Base-by-base conservation (phyloP, 768 basidiomycete genomes). In the Sutorius australiensis region DNA sequence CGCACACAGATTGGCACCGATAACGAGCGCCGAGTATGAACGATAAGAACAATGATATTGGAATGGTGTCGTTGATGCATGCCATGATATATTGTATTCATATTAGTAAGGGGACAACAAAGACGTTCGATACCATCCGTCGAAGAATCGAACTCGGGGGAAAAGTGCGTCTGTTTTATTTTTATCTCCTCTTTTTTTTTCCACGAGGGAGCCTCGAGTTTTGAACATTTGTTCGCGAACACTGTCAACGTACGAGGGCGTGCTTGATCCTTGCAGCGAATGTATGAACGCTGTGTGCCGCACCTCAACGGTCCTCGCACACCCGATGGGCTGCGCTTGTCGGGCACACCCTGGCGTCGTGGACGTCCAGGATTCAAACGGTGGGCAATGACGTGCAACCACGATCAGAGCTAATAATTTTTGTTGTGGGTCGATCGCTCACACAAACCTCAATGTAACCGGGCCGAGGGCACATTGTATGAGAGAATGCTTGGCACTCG, bases 361-460 rank as follows among this genome's bases (percentile, higher is more conserved):
- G 46, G 17, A 33, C 9, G 28, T 21, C 28, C 38, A 24, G 44
- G 14, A 38, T 21, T 51, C 40, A 3, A 16, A 32, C 16, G 38
- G 33, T 1, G 14, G 37, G 0, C 0, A 46, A 3, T 50, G 47
- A 39, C 33, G 6, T 28, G 36, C 39, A 43, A 11, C 28, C 11
- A 27, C 11, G 47, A 38, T 30, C 40, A 39, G 13, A 3, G 34
- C 3, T 44, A n/a, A n/a, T n/a, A n/a, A n/a, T 10, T 36, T 10
- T 24, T 50, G 28, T 42, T 42, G 34, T n/a, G 12, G 27, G 33
- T 47, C 28, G 12, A 37, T 30, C 16, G 39, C 32, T 41, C 32
- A 17, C 33, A 41, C 30, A 27, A 31, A 37, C 53, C 58, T 59
- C 46, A 51, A 46, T 50, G 58, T 27, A 50, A 48, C 28, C 55